Evolutionary conservation across 2,329 filamentous ascomycete genomes (phyloP), one percentile per base, ranked within the genome.

Genomic region (Colletotrichum orchidophilum): DNA sequence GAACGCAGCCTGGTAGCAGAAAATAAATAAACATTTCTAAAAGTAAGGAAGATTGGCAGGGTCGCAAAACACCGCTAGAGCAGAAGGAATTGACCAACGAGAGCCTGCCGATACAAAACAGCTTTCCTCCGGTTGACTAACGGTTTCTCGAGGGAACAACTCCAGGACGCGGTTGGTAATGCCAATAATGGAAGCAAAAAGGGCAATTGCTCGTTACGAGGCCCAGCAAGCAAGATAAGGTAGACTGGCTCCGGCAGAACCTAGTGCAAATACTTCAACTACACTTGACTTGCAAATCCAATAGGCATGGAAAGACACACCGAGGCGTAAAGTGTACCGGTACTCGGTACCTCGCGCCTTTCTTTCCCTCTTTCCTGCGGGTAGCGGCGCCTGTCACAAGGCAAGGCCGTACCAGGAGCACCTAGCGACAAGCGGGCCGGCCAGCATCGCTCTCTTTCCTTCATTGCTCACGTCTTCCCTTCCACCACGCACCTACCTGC

Each of bases 1-100:
- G 39, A 46, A n/a, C 9, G 39, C 39, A n/a, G 39, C 18, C 18
- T 8, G 7, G 39, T 46, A 46, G 11, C 39, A 46, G 39, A 50
- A 33, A 33, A 35, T 29, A 18, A 7, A 52, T 12, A 18, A 31
- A 57, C 29, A 31, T n/a, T 46, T 61, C 50, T 33, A 59, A 71
- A 53, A 67, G 29, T 58, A 63, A 59, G 58, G 26, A 59, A 15
- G 13, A 35, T 63, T 63, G 58, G 68, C 42, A 52, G 57, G 63
- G 68, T 68, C 58, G 50, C 63, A 52, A 63, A 71, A 63, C 58
- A 52, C 64, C 52, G 58, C 64, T 68, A 68, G 60, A 33, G 26
- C 53, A 26, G 26, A 59, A 53, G 69, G 75, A 75, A 80, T 80
- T 80, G 78, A 33, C 78, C 78, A 80, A 80, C 79, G 77, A 79